Evolutionary conservation across 495 filamentous ascomycete genomes (phyloP).

Genomic region (Aspergillus baeticus): DNA sequence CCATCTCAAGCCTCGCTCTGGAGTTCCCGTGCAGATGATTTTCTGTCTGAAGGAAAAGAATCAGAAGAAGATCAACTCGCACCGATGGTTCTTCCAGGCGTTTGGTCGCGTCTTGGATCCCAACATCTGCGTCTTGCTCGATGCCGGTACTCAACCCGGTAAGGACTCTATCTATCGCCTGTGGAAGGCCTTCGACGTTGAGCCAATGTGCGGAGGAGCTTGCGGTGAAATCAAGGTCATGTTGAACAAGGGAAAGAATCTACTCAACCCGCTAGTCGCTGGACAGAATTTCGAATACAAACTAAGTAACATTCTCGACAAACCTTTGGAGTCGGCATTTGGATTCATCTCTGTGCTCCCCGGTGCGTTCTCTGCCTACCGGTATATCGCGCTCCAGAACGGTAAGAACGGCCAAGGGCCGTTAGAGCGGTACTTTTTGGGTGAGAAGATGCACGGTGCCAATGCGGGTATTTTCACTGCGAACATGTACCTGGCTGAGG

Average conservation of each 20-base stretch:
- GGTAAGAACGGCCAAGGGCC: slow-evolving; percentile 92
- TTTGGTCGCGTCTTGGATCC: slow-evolving; percentile 92
- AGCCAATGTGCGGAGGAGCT: slow-evolving; percentile 95
- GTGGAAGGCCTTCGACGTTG: slow-evolving; percentile 98
- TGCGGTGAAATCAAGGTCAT: slow-evolving; percentile 99
- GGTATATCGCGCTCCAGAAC: slow-evolving; percentile 92
- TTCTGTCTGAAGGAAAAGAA: slow-evolving; percentile 99
- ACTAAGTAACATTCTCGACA: slow-evolving; percentile 99
- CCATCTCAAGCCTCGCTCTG: slow-evolving; percentile 67
- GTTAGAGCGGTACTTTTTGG: slow-evolving; percentile 94
- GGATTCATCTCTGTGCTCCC: slow-evolving; percentile 97
- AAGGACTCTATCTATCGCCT: slow-evolving; percentile 93
- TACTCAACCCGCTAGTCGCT: slow-evolving; percentile 91
- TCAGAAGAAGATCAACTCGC: slow-evolving; percentile 99
- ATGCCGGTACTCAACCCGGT: slow-evolving; percentile 93
- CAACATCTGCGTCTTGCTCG: slow-evolving; percentile 94
- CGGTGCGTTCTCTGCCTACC: slow-evolving; percentile 97
- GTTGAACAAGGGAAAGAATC: slow-evolving; percentile 86
- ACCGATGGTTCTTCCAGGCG: slow-evolving; percentile 98
- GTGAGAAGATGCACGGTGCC: slow-evolving; percentile 95
- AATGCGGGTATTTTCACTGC: slow-evolving; percentile 97
- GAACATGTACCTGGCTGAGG: slow-evolving; percentile 99
- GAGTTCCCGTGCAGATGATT: slow-evolving; percentile 89
- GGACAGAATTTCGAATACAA: slow-evolving; percentile 99
- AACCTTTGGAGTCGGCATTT: slow-evolving; percentile 95